Conservation (phyloP, 345 rosid species). For the Rubroshorea leprosula region DNA sequence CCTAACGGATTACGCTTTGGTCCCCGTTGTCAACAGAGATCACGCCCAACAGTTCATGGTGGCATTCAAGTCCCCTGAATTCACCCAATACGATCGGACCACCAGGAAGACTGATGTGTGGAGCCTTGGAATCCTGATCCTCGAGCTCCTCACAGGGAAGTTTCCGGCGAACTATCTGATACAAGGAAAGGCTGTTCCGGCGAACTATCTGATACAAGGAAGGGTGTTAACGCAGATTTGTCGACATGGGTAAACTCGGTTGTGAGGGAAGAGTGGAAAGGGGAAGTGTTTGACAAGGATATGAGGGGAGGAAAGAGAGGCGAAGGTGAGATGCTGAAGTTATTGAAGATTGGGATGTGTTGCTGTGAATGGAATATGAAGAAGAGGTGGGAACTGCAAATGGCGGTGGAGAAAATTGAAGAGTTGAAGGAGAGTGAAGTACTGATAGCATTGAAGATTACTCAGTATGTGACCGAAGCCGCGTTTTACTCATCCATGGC, state of each 20-base stretch:
- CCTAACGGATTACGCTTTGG: constrained; percentile 55
- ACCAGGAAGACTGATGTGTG: constrained; percentile 71
- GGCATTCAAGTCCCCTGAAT: constrained; percentile 81
- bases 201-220: constrained; percentile 58
- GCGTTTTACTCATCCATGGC: constrained; percentile 52
- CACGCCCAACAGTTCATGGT: constrained; percentile 69
- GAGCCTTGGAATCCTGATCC: constrained; percentile 86
- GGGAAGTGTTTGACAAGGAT: constrained; percentile 77
- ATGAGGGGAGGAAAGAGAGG: constrained; percentile 55
- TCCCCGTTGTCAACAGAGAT: constrained; percentile 48
- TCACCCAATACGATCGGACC: constrained; percentile 35
- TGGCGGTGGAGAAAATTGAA: constrained; percentile 48
- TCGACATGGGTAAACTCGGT: constrained; percentile 75
- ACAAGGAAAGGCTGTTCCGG: constrained; percentile 80
- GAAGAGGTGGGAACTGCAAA: constrained; percentile 60
- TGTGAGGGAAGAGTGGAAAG: constrained; percentile 75
- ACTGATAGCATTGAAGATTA: constrained; percentile 38
- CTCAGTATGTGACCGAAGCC: constrained; percentile 54
- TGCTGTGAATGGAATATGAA: constrained; percentile 77
- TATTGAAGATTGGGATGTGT: constrained; percentile 78
- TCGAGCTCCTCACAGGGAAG: constrained; percentile 73
- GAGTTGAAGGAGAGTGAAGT: constrained; percentile 52
- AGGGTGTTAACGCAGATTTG: constrained; percentile 47
- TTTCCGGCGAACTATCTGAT: constrained; percentile 66
- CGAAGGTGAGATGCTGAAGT: constrained; percentile 69